These are phyloP conservation scores for Kitagawia praeruptora DNA, from an alignment of 129 eudicot genomes.

Conservation along the genomic window DNA sequence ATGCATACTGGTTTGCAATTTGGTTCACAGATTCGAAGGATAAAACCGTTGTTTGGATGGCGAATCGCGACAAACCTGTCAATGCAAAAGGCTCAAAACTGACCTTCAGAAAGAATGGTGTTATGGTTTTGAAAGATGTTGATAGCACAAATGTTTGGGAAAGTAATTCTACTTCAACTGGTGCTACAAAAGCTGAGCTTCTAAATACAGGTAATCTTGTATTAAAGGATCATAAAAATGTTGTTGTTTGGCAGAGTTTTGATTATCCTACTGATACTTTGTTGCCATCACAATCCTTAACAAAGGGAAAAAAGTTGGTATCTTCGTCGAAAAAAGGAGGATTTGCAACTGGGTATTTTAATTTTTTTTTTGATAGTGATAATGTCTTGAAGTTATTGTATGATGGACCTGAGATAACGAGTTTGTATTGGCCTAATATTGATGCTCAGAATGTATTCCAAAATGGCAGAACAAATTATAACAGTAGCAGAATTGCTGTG, in stretches of 20 bases:
- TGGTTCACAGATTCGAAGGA: slow-evolving; percentile 35
- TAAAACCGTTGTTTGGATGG: slow-evolving; percentile 38
- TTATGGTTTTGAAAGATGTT: slow-evolving; percentile 21
- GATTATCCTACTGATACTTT: neutral
- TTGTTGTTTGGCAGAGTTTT: neutral
- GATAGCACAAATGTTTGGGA: neutral
- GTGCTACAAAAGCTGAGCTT: slow-evolving; percentile 2
- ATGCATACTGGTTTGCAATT: slow-evolving; percentile 31
- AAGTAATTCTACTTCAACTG: too few species aligned
- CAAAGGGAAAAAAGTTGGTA: slow-evolving; percentile 19
- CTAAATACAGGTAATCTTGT: slow-evolving; percentile 14
- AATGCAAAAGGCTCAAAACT: slow-evolving; percentile 31
- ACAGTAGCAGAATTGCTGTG: slow-evolving; percentile 29
- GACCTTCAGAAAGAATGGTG: slow-evolving; percentile 24
- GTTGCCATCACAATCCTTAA: slow-evolving; percentile 10
- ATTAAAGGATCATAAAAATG: neutral
- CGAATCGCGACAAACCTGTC: slow-evolving; percentile 41
- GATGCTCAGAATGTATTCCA: neutral
- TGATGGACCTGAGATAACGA: slow-evolving; percentile 29
- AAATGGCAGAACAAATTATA: slow-evolving; percentile 29
- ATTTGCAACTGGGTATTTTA: neutral
- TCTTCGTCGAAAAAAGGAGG: slow-evolving; percentile 14
- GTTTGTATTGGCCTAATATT: slow-evolving; percentile 32
- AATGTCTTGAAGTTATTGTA: slow-evolving; percentile 23
- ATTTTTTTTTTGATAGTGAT: slow-evolving; percentile 23